A percentile compares a stretch with the other conserved stretches of the same genome.
Evolutionary conservation across 192 early-diverging fungal genomes (phyloP).

Genomic region (Powellomyces hirtus): DNA sequence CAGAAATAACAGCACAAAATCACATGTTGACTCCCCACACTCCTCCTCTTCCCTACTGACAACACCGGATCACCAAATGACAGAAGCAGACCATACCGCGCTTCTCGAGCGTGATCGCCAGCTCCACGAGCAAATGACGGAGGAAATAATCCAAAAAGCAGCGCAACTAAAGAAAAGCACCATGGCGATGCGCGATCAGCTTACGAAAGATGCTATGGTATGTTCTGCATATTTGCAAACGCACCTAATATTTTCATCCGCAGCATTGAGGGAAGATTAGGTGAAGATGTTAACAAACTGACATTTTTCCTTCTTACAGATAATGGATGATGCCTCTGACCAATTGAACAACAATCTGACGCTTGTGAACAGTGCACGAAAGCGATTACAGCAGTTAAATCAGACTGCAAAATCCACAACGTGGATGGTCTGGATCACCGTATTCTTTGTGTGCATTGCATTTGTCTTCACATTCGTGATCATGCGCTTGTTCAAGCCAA

Average conservation of each 20-base stretch:
- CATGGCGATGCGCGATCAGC: conserved; percentile 12
- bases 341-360: conserved; percentile 10
- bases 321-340: conserved; percentile 18
- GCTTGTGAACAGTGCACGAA: background rate
- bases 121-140: conserved; percentile 24
- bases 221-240: no score
- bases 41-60: no score
- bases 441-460: conserved; percentile 18
- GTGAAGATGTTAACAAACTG: no score
- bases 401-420: conserved; percentile 17
- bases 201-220: conserved; percentile 25
- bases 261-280: no score
- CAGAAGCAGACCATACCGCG: conserved; percentile 3
- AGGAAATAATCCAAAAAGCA: conserved; percentile 17
- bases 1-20: no score
- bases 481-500: conserved; percentile 23
- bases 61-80: no score
- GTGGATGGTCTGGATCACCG: conserved; percentile 26
- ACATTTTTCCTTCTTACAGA: background rate
- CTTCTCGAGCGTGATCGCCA: conserved; percentile 15
- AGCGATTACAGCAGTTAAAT: conserved; percentile 12
- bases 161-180: conserved; percentile 17
- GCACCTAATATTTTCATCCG: no score
- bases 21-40: no score
- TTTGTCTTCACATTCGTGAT: conserved; percentile 26